phyloP scores from a whole-genome alignment of 2,329 filamentous ascomycete species.

The Neopestalotiopsis sp. region DNA sequence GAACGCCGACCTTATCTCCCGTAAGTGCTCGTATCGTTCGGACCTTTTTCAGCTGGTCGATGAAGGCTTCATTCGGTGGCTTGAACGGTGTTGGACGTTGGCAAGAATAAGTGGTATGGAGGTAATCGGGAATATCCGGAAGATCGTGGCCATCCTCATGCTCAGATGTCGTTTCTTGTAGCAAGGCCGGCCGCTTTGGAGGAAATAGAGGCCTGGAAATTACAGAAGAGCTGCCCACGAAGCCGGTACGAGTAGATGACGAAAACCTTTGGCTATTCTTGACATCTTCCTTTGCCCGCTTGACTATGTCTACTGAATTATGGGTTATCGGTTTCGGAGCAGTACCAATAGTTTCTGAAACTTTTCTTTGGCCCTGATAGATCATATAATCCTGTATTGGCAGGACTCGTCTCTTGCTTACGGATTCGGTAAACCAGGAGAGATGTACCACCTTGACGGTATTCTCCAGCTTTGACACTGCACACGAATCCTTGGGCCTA shows the following conservation, averaged over 20 bases:
- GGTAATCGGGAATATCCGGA: constrained; percentile 71
- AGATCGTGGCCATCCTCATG: constrained; percentile 65
- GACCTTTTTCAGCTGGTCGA: constrained; percentile 76
- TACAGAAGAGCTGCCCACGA: constrained; percentile 20
- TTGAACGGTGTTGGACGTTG: constrained; percentile 75
- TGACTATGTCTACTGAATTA: constrained; percentile 35
- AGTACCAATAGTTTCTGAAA: constrained; percentile 21
- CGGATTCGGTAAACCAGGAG: constrained; percentile 62
- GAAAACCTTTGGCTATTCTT: constrained; percentile 23
- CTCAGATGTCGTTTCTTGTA: constrained; percentile 79
- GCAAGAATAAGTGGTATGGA: constrained; percentile 76
- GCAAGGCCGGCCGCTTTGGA: constrained; percentile 47
- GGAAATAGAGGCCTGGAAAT: constrained; percentile 35
- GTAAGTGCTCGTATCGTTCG: constrained; percentile 72
- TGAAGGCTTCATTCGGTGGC: constrained; percentile 77
- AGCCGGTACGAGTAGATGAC: constrained; percentile 10
- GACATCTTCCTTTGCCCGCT: constrained; percentile 32
- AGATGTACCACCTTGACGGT: constrained; percentile 62
- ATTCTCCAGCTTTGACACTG: constrained; percentile 20
- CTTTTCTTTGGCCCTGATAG: constrained; percentile 53
- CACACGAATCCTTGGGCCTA: constrained; percentile 24
- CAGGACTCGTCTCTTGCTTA: constrained; percentile 49
- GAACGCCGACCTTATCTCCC: constrained; percentile 78
- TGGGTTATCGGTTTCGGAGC: constrained; percentile 11
- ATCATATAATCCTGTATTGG: constrained; percentile 58